These are phyloP conservation scores for Takashimella tepidaria DNA, from an alignment of 1,284 basidiomycete genomes.

Conservation along the genomic window DNA sequence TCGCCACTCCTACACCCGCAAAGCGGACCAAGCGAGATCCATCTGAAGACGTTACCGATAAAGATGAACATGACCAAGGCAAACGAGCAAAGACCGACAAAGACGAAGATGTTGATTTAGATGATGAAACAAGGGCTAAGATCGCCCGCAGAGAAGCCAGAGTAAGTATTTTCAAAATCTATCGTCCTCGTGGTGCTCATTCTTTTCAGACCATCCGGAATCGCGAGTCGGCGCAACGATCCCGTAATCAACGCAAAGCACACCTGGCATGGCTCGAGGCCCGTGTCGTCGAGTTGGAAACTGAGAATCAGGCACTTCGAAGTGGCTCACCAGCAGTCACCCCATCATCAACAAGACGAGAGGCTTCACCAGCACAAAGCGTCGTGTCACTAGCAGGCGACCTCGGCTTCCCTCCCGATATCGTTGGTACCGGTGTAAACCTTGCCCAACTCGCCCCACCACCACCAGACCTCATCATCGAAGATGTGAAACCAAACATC, in stretches of 20 bases:
- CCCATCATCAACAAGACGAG: conserved; percentile 15
- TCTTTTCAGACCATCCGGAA: conserved; percentile 36
- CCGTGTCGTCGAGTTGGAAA: conserved; percentile 43
- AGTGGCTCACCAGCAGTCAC: conserved; percentile 9
- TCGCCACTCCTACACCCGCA: conserved; percentile 14
- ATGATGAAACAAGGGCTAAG: conserved; percentile 33
- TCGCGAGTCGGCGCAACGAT: conserved; percentile 43
- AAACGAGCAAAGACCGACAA: conserved; percentile 6
- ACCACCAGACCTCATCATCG: conserved; percentile 24
- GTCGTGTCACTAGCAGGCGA: conserved; percentile 34
- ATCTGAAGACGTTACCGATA: background rate
- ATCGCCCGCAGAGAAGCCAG: conserved; percentile 38
- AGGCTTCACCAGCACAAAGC: conserved; percentile 31
- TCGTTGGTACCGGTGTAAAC: conserved; percentile 36
- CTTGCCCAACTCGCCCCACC: conserved; percentile 39
- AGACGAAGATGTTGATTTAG: conserved; percentile 19
- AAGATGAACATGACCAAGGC: background rate
- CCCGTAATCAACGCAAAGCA: conserved; percentile 44
- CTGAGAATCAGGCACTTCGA: conserved; percentile 38
- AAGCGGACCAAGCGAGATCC: background rate
- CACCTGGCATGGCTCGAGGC: conserved; percentile 43
- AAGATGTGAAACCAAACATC: conserved; percentile 30
- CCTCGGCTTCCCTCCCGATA: conserved; percentile 32
- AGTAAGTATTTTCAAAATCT: conserved; percentile 19
- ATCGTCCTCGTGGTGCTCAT: background rate